Conservation (phyloP, 176 grass and related monocot genomes). For the Secale cereale region DNA sequence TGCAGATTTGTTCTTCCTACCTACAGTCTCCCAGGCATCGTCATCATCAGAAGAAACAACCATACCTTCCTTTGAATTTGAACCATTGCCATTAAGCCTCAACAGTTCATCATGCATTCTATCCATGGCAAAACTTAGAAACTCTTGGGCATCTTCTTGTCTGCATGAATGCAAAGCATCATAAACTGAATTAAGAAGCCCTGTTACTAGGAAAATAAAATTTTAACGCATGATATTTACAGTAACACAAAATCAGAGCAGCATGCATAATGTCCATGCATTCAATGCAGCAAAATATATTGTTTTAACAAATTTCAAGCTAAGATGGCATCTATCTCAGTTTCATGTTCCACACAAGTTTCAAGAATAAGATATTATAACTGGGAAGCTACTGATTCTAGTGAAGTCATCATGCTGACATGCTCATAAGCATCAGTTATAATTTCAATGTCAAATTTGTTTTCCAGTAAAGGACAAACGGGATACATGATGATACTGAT, state of each 20-base stretch:
- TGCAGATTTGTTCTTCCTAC: conserved; percentile 89
- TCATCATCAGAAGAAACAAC: conserved; percentile 69
- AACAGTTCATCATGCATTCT: conserved; percentile 96
- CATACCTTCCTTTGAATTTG: conserved; percentile 61
- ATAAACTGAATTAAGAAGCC: conserved; percentile 20
- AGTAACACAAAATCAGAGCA: neutral
- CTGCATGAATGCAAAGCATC: conserved; percentile 48
- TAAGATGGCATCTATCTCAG: neutral
- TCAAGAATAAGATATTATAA: neutral
- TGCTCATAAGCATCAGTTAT: neutral
- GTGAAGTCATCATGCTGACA: neutral
- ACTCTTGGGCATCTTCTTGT: conserved; percentile 98
- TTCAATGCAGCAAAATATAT: neutral
- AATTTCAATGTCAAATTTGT: neutral
- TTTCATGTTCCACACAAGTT: neutral
- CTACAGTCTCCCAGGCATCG: conserved; percentile 98
- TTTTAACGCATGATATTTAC: neutral
- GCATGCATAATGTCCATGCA: neutral
- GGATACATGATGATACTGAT: neutral
- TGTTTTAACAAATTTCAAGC: conserved; percentile 2
- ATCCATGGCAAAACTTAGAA: conserved; percentile 88
- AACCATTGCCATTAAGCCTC: conserved; percentile 60
- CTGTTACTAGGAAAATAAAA: neutral
- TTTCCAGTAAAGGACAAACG: neutral
- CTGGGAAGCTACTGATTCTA: neutral